A percentile compares a stretch with the other conserved stretches of the same genome.
Conservation (phyloP, 2,329 filamentous ascomycete species). For the Gliomastix tumulicola region DNA sequence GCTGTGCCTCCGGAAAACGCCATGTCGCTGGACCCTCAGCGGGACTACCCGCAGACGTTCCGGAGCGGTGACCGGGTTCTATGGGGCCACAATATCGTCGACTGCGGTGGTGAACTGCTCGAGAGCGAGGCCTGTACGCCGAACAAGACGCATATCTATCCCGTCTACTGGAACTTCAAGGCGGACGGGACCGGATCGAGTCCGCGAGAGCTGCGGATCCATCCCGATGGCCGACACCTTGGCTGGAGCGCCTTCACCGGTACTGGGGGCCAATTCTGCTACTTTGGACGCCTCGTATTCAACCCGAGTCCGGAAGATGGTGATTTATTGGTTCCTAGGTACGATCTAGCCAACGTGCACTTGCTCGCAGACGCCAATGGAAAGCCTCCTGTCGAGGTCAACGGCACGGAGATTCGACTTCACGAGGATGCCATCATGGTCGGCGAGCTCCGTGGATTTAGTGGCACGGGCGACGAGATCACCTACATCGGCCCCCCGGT, state of each 20-base stretch:
- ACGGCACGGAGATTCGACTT: slow-evolving; percentile 17
- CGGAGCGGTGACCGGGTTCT: slow-evolving; percentile 26
- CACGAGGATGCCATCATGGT: slow-evolving; percentile 22
- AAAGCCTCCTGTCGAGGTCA: slow-evolving; percentile 10
- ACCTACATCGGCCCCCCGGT: slow-evolving; percentile 28
- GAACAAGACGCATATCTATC: slow-evolving; percentile 27
- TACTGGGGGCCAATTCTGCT: slow-evolving; percentile 15
- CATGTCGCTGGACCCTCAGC: slow-evolving; percentile 8
- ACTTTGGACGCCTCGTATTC: slow-evolving; percentile 30
- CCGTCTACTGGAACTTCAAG: slow-evolving; percentile 26
- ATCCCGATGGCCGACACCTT: slow-evolving; percentile 35
- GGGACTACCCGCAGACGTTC: slow-evolving; percentile 36
- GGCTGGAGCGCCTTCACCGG: slow-evolving; percentile 29
- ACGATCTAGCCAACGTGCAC: slow-evolving; percentile 31
- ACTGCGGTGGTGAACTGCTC: slow-evolving; percentile 25
- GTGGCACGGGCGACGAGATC: slow-evolving; percentile 29
- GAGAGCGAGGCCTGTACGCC: slow-evolving; percentile 26
- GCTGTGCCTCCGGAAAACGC: slow-evolving; percentile 25
- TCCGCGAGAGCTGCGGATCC: slow-evolving; percentile 34
- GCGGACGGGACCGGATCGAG: slow-evolving; percentile 21
- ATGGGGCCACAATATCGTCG: slow-evolving; percentile 22
- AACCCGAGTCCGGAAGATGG: slow-evolving; percentile 23
- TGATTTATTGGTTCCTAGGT: slow-evolving; percentile 18
- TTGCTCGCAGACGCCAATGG: slow-evolving; percentile 18
- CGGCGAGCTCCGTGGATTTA: slow-evolving; percentile 37